These are phyloP conservation scores for Kluyveromyces starmeri DNA, from an alignment of 805 yeast species.

Conservation along the genomic window DNA sequence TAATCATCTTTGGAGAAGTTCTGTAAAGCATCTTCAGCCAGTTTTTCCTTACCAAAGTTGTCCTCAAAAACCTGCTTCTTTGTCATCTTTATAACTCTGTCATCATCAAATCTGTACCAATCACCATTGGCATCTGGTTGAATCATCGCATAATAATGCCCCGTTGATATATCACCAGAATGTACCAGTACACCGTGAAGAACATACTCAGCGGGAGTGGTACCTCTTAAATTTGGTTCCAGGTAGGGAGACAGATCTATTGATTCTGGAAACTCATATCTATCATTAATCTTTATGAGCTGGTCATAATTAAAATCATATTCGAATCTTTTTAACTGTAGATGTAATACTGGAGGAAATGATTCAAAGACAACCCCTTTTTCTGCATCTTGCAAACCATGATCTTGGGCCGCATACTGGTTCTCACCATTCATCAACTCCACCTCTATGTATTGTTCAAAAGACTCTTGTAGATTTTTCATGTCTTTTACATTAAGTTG, in stretches of 20 bases:
- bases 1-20: slow-evolving; percentile 50
- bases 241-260: slow-evolving; percentile 76
- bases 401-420: slow-evolving; percentile 85
- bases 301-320: slow-evolving; percentile 86
- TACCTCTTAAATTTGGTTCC: slow-evolving; percentile 40
- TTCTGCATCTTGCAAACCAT: slow-evolving; percentile 89
- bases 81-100: slow-evolving; percentile 82
- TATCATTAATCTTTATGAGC: slow-evolving; percentile 84
- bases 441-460: slow-evolving; percentile 76
- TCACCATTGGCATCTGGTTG: slow-evolving; percentile 60
- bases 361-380: slow-evolving; percentile 90
- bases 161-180: slow-evolving; percentile 90
- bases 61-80: slow-evolving; percentile 80
- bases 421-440: slow-evolving; percentile 92
- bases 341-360: slow-evolving; percentile 87
- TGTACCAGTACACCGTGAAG: slow-evolving; percentile 94
- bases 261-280: slow-evolving; percentile 77
- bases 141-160: slow-evolving; percentile 92
- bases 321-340: slow-evolving; percentile 90
- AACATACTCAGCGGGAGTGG: slow-evolving; percentile 27
- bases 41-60: slow-evolving; percentile 75
- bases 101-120: slow-evolving; percentile 96
- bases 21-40: slow-evolving; percentile 40
- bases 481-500: slow-evolving; percentile 88
- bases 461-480: slow-evolving; percentile 62